These are phyloP conservation scores for Phytophthora multivora DNA, from an alignment of 352 stramenopile species.

Conservation along the genomic window DNA sequence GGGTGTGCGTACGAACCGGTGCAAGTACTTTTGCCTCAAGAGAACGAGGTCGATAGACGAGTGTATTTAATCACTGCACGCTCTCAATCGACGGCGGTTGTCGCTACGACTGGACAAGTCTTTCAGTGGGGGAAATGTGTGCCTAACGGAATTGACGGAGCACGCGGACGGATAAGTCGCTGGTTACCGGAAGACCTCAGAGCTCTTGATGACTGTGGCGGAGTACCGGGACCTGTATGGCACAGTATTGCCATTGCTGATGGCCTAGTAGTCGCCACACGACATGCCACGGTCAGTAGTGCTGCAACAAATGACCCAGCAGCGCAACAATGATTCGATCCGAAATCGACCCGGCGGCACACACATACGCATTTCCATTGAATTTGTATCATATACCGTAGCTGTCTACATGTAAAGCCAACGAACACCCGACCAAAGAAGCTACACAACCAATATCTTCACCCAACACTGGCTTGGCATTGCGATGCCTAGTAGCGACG, in stretches of 20 bases:
- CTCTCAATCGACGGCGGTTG: slow-evolving; percentile 30
- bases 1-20: slow-evolving; percentile 26
- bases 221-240: slow-evolving; percentile 24
- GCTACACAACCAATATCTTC: slow-evolving; percentile 19
- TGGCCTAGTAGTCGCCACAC: slow-evolving; percentile 48
- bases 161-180: slow-evolving; percentile 37
- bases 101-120: slow-evolving; percentile 28
- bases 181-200: slow-evolving; percentile 32
- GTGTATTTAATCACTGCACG: slow-evolving; percentile 43
- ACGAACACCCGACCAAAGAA: background rate
- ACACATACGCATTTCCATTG: slow-evolving; percentile 31
- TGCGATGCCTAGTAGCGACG: slow-evolving; percentile 21
- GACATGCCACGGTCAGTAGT: slow-evolving; percentile 7
- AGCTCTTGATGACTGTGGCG: background rate
- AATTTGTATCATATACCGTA: slow-evolving; percentile 26
- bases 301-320: background rate
- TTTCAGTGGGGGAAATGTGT: slow-evolving; percentile 49
- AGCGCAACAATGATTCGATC: background rate
- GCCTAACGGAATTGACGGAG: slow-evolving; percentile 31
- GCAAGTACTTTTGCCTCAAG: slow-evolving; percentile 4
- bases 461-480: slow-evolving; percentile 21
- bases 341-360: background rate
- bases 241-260: slow-evolving; percentile 52
- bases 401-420: slow-evolving; percentile 13
- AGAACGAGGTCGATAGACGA: background rate